These are phyloP conservation scores for Begonia masoniana DNA, from an alignment of 306 rosid genomes.

Conservation along the genomic window DNA sequence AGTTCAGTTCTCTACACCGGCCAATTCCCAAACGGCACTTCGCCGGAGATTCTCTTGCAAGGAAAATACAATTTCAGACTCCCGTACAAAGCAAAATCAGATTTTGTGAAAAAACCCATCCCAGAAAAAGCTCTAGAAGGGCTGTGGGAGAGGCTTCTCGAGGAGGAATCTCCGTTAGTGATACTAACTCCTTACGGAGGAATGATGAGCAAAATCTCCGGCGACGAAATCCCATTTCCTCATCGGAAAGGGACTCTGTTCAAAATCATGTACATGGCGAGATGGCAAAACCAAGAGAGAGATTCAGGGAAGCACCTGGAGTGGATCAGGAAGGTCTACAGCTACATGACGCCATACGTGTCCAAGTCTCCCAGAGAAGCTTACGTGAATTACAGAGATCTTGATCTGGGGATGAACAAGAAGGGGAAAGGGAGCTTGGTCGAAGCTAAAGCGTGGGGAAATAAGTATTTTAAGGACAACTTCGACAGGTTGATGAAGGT, in stretches of 20 bases:
- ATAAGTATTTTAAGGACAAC: conserved; percentile 56
- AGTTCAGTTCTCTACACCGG: conserved; percentile 48
- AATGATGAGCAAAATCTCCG: conserved; percentile 42
- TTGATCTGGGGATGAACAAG: conserved; percentile 32
- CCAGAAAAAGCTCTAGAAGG: conserved; percentile 48
- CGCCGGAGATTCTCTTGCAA: conserved; percentile 35
- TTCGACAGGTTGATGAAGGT: conserved; percentile 43
- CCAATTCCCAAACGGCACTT: conserved; percentile 41
- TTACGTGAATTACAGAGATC: conserved; percentile 30
- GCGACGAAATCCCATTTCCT: conserved; percentile 45
- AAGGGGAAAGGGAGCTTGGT: conserved; percentile 24
- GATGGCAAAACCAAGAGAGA: conserved; percentile 29
- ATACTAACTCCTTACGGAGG: conserved; percentile 66
- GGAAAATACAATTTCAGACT: conserved; percentile 43
- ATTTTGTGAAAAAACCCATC: conserved; percentile 41
- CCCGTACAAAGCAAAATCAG: conserved; percentile 71
- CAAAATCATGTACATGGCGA: conserved; percentile 36
- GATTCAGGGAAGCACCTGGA: conserved; percentile 30
- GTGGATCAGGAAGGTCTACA: conserved; percentile 57
- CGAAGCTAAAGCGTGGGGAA: conserved; percentile 57
- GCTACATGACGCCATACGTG: conserved; percentile 57
- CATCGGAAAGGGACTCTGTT: conserved; percentile 56
- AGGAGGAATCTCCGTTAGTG: conserved; percentile 30
- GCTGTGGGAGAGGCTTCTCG: conserved; percentile 39
- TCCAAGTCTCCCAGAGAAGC: conserved; percentile 60